These are phyloP conservation scores for Ophiorrhiza pumila DNA, from an alignment of 257 asterid genomes.

Conservation along the genomic window DNA sequence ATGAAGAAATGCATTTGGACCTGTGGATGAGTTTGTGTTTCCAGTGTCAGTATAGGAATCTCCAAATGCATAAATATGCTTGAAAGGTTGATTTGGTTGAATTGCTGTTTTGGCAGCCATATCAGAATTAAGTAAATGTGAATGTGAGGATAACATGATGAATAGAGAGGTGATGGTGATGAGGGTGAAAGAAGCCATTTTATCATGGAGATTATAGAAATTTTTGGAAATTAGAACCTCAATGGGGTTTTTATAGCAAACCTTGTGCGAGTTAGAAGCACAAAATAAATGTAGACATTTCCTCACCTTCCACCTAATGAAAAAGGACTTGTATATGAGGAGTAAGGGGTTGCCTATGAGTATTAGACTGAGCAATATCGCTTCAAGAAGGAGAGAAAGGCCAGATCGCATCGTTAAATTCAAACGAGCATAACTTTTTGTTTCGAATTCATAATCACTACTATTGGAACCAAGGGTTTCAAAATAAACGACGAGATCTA, in stretches of 20 bases:
- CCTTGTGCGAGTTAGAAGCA: neutral
- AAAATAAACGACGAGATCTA: too few relatives aligned
- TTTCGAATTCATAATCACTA: too few relatives aligned
- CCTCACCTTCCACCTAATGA: neutral
- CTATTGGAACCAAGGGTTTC: too few relatives aligned
- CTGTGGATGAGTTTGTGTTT: constrained; percentile 66
- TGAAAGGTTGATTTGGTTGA: constrained; percentile 38
- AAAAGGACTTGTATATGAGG: neutral
- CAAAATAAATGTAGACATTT: neutral
- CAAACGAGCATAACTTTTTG: too few relatives aligned
- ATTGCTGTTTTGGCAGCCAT: constrained; percentile 10
- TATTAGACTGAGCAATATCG: too few relatives aligned
- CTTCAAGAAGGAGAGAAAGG: too few relatives aligned
- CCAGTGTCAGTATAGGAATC: constrained; percentile 97
- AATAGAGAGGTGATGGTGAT: neutral
- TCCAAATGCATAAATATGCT: constrained; percentile 66
- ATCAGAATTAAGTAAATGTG: neutral
- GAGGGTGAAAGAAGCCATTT: constrained; percentile 8
- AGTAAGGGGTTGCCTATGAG: too few relatives aligned
- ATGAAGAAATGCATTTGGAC: constrained; percentile 65
- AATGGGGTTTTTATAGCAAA: neutral
- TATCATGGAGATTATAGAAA: neutral
- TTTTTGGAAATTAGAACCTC: neutral
- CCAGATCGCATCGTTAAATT: too few relatives aligned
- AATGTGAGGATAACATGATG: constrained; percentile 4